Conservation (phyloP, 2,329 filamentous ascomycete genomes). For the Claviceps fusiformis region DNA sequence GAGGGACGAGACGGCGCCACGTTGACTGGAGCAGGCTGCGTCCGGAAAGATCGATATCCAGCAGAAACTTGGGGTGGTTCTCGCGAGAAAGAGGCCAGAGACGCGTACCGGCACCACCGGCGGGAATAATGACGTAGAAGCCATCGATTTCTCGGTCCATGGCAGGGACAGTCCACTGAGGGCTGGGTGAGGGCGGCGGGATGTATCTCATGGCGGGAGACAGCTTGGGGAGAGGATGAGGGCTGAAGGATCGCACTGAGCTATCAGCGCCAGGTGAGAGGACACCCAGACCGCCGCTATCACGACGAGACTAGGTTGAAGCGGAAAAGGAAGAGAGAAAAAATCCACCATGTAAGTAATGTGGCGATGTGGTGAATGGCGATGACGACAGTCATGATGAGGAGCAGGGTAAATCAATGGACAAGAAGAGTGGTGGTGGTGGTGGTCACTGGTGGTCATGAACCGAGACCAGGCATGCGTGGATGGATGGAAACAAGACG, state of each 20-base stretch:
- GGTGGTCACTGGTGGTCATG: background rate
- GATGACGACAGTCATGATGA: background rate
- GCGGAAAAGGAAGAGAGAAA: background rate
- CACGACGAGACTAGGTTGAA: constrained; percentile 1
- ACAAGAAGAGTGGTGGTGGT: background rate
- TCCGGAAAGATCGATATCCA: constrained; percentile 14
- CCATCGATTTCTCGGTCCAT: constrained; percentile 13
- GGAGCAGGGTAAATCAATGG: background rate
- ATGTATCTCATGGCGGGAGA: constrained; percentile 7
- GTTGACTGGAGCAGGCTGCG: constrained; percentile 15
- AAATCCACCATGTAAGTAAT: background rate
- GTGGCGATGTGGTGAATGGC: background rate
- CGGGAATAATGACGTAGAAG: constrained; percentile 15
- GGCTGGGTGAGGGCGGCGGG: constrained; percentile 6
- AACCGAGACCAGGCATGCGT: background rate
- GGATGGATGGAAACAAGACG: background rate
- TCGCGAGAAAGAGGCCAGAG: constrained; percentile 15
- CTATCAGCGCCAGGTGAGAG: constrained; percentile 3
- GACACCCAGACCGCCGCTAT: constrained; percentile 3
- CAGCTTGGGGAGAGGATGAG: constrained; percentile 5
- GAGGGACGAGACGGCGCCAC: constrained; percentile 14
- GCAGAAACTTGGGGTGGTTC: constrained; percentile 16
- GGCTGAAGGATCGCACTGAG: constrained; percentile 7
- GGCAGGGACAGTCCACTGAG: constrained; percentile 5
- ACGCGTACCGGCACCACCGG: constrained; percentile 15